Evolutionary conservation across 2,329 filamentous ascomycete genomes (phyloP), one percentile per base, ranked within the genome.

Genomic region (Blastomyces parvus): DNA sequence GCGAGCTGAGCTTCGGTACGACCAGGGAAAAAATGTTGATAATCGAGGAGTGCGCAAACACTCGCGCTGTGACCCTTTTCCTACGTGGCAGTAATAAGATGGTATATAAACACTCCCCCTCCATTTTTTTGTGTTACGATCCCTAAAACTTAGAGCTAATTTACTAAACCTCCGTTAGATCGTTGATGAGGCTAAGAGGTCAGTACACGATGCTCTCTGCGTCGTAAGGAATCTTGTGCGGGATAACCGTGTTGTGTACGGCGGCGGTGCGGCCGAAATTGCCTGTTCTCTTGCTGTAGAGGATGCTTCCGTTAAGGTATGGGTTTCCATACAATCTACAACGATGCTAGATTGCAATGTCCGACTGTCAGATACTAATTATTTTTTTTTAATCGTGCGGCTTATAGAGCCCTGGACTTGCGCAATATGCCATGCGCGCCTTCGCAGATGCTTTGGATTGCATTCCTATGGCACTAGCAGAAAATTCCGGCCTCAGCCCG

Each of bases 21-120:
- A 99, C 94, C 53, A 86, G 94, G 73, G 94, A 99, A 79, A 97
- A 99, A 86, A 99, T 99, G 94, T 83, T 99, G 70, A 90, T 99
- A 63, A 99, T 99, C 71, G 95, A 99, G 80, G 94, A 99, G 79
- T 99, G 94, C 74, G 94, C 95, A 73, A 99, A 99, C 81, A 96
- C 91, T 64, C 84, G 94, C 71, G 94, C 94, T 55, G 95, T 99
- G 65, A 99, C 94, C 2, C 87, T 96, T 62, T 99, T 99, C 77
- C 90, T 99, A 65, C 85, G 94, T 72, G 94, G 94, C 72, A 96
- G 91, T 83, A 99, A 99, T 85, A 99, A 97, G 84, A 99, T 99
- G 94, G 90, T 93, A 78, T 74, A 83, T 77, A 60, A 30, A 53
- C 44, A 48, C 62, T 52, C 61, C 62, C 62, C 36, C 27, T 36